phyloP scores from a whole-genome alignment of 2,329 filamentous ascomycete genomes.

The Talaromyces sp. region DNA sequence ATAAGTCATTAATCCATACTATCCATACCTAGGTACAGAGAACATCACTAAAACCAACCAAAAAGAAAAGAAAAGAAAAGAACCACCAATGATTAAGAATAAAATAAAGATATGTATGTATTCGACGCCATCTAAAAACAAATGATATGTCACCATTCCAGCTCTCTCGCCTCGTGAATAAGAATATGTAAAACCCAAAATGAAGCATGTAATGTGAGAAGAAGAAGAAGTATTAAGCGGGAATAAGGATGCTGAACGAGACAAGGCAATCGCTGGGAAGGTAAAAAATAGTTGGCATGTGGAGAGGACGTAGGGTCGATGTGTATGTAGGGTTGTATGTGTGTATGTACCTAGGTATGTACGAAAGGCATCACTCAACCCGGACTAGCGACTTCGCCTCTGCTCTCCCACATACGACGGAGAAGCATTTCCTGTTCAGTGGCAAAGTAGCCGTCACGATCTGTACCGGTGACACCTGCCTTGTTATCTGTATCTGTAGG shows the following conservation, averaged over 20 bases:
- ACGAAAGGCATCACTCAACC: constrained; percentile 25
- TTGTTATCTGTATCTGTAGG: constrained; percentile 23
- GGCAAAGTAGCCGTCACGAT: constrained; percentile 28
- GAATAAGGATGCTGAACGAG: constrained; percentile 2
- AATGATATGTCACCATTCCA: neutral
- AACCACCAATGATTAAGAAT: neutral
- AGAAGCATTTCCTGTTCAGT: constrained; percentile 42
- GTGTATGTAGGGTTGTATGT: neutral
- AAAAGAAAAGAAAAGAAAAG: no score
- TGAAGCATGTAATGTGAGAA: neutral
- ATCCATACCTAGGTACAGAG: neutral
- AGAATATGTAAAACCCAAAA: neutral
- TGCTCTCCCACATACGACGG: constrained; percentile 46
- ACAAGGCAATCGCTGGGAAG: neutral
- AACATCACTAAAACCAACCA: neutral
- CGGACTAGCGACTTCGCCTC: constrained; percentile 38
- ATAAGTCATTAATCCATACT: neutral
- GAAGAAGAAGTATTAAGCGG: neutral
- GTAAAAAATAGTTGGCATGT: neutral
- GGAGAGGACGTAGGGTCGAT: neutral
- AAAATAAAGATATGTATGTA: neutral
- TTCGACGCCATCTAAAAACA: constrained; percentile 2
- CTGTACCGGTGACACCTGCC: constrained; percentile 26
- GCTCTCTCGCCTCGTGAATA: neutral
- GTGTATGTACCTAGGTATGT: constrained; percentile 2